phyloP scores from a whole-genome alignment of 345 rosid genomes.

The Bruguiera parviflora region DNA sequence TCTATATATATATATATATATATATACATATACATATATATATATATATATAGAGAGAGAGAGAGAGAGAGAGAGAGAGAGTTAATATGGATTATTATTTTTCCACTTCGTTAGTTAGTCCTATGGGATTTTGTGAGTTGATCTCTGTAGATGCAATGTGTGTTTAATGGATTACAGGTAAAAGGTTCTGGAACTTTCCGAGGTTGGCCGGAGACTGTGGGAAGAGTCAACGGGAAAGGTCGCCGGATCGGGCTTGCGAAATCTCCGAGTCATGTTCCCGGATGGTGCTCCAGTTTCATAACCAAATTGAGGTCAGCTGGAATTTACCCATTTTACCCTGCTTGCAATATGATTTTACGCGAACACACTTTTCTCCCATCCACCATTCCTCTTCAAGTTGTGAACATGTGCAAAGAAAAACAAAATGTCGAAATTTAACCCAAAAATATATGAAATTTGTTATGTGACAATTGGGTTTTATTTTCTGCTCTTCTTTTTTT shows the following conservation, averaged over 20 bases:
- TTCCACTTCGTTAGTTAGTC: neutral
- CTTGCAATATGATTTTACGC: too few species aligned
- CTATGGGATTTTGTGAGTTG: neutral
- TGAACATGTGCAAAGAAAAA: too few species aligned
- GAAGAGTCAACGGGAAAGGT: conserved; percentile 35
- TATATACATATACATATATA: too few species aligned
- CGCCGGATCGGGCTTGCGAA: conserved; percentile 49
- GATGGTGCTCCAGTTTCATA: conserved; percentile 65
- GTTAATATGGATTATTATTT: neutral
- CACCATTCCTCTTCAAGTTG: too few species aligned
- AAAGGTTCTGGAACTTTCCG: conserved; percentile 61
- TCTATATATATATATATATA: too few species aligned
- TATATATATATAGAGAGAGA: too few species aligned
- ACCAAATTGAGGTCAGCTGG: conserved; percentile 52
- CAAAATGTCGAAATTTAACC: too few species aligned
- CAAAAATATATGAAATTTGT: too few species aligned
- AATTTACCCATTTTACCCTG: conserved; percentile 8
- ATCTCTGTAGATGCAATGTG: neutral
- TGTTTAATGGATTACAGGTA: conserved; percentile 27
- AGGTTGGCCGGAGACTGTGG: conserved; percentile 46
- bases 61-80: too few species aligned
- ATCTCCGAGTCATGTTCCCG: conserved; percentile 74
- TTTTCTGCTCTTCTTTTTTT: neutral
- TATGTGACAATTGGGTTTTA: too few species aligned
- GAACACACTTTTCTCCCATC: too few species aligned